Evolutionary conservation across 139 green algal genomes (phyloP).

Genomic region (Chlamydomonas incerta): DNA sequence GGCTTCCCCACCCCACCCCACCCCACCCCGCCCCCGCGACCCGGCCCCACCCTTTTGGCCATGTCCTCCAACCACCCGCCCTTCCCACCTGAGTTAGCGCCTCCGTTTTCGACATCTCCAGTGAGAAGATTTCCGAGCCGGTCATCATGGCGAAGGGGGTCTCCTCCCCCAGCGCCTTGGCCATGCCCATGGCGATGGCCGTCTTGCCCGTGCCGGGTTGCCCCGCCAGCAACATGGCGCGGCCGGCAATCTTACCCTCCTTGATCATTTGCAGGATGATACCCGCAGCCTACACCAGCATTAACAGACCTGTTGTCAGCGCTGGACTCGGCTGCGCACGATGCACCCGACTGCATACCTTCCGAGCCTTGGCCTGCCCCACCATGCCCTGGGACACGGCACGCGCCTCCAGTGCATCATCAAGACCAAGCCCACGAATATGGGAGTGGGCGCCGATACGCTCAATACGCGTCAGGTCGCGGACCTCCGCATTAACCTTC

Average conservation of each 20-base stretch:
- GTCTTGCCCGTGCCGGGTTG: conserved; percentile 98
- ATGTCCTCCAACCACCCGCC: too few relatives aligned
- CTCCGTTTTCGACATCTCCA: conserved; percentile 99
- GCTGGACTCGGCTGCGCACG: background rate
- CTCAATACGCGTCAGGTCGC: conserved; percentile 96
- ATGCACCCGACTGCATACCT: conserved; percentile 67
- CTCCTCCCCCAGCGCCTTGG: conserved; percentile 95
- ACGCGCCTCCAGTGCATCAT: conserved; percentile 93
- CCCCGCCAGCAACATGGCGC: conserved; percentile 94
- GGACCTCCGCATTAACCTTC: conserved; percentile 81
- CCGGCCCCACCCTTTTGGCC: too few relatives aligned
- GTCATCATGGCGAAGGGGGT: conserved; percentile 99
- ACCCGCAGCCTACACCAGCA: conserved; percentile 82
- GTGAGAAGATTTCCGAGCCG: conserved; percentile 96
- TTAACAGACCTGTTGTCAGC: background rate
- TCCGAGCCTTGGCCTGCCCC: conserved; percentile 89
- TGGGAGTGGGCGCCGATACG: conserved; percentile 97
- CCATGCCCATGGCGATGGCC: conserved; percentile 97
- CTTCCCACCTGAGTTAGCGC: conserved; percentile 95
- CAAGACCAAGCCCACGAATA: conserved; percentile 96
- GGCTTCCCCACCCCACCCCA: too few relatives aligned
- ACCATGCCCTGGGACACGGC: conserved; percentile 97
- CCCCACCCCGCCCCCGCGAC: too few relatives aligned
- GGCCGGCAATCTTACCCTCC: conserved; percentile 95
- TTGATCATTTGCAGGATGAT: conserved; percentile 97